Evolutionary conservation across 2,329 filamentous ascomycete species (phyloP).

Genomic region (Aspergillus texensis): DNA sequence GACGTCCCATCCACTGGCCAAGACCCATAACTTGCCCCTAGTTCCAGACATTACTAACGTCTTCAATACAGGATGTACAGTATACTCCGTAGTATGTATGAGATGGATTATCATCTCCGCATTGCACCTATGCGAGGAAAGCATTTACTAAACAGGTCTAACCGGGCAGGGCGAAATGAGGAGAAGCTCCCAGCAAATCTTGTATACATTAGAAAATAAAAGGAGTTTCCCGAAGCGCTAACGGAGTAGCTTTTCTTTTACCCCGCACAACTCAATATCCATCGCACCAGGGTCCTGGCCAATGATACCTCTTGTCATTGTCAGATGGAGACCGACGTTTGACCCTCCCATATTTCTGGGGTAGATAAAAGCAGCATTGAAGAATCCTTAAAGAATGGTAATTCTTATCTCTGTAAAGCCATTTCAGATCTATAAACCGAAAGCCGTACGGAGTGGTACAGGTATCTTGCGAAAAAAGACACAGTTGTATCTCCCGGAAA

Average conservation of each 20-base stretch:
- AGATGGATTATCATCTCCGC: not conserved
- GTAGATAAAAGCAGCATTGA: not conserved
- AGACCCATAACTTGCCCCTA: not conserved
- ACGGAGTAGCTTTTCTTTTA: not conserved
- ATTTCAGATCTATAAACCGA: not conserved
- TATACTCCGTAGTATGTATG: not conserved
- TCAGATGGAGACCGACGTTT: conserved; percentile 7
- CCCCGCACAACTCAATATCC: conserved; percentile 9
- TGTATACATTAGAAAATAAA: not conserved
- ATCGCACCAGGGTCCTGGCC: not conserved
- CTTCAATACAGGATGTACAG: not conserved
- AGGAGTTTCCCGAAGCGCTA: conserved; percentile 2
- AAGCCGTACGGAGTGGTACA: not conserved
- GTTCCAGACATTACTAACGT: not conserved
- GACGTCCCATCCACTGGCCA: not conserved
- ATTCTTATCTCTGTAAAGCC: not conserved
- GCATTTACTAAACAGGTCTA: not conserved
- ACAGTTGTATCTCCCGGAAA: not conserved
- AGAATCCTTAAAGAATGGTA: not conserved
- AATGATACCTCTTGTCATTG: conserved; percentile 10
- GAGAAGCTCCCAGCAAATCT: not conserved
- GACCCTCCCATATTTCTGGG: not conserved
- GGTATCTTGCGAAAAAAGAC: not conserved
- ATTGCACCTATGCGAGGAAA: not conserved
- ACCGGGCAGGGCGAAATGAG: not conserved